Evolutionary conservation across 2,329 filamentous ascomycete genomes (phyloP).

Genomic region (Colletotrichum navitas): DNA sequence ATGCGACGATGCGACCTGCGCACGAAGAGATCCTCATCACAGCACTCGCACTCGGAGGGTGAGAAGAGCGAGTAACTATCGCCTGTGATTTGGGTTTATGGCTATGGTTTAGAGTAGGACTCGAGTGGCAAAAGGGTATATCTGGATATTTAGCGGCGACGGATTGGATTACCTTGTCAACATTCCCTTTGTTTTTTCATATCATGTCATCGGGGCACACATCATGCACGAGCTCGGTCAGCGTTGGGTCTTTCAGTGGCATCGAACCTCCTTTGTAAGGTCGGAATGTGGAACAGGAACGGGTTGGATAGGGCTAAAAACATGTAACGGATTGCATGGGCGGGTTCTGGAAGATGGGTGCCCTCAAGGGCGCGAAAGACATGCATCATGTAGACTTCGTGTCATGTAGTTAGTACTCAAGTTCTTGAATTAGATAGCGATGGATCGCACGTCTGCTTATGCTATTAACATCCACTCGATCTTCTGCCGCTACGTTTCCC

Average conservation of each 20-base stretch:
- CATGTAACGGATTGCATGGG: conserved; percentile 40
- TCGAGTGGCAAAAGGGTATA: not conserved
- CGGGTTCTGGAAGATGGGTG: conserved; percentile 29
- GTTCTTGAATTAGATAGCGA: conserved; percentile 21
- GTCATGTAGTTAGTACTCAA: conserved; percentile 23
- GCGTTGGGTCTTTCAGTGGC: conserved; percentile 24
- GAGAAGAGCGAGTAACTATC: conserved; percentile 35
- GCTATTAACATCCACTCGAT: conserved; percentile 1
- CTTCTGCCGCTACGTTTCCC: not conserved
- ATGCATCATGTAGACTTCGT: conserved; percentile 40
- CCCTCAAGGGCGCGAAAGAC: conserved; percentile 31
- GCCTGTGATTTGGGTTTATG: not conserved
- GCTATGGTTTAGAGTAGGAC: conserved; percentile 7
- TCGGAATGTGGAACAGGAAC: conserved; percentile 8
- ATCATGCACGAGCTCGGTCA: conserved; percentile 6
- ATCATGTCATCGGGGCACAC: not conserved
- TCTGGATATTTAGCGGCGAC: not conserved
- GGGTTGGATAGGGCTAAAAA: conserved; percentile 21
- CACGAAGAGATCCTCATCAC: conserved; percentile 32
- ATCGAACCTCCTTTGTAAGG: conserved; percentile 22
- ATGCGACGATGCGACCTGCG: conserved; percentile 41
- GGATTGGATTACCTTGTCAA: not conserved
- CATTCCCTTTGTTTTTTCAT: conserved; percentile 27
- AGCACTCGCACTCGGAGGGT: conserved; percentile 32
- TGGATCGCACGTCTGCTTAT: conserved; percentile 14